Evolutionary conservation across 2,329 filamentous ascomycete species (phyloP).

Genomic region (Elsinoe necatrix): DNA sequence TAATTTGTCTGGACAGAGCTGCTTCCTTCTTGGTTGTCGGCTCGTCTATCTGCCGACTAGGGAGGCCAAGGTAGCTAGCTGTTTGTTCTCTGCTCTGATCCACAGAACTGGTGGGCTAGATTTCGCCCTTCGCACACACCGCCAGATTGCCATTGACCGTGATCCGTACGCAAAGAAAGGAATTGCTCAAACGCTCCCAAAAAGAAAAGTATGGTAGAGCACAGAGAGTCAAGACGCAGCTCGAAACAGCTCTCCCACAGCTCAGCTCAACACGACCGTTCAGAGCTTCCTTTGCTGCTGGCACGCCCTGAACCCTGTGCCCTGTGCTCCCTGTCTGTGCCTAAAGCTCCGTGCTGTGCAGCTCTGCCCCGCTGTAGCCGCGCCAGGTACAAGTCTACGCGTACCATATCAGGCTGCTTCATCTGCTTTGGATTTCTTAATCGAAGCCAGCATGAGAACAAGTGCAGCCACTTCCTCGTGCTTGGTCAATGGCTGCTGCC

Average conservation of each 20-base stretch:
- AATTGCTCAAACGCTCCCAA: neutral
- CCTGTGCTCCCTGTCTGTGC: neutral
- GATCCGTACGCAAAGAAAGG: too few species aligned
- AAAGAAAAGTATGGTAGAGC: neutral
- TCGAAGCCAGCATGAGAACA: neutral
- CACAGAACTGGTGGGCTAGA: neutral
- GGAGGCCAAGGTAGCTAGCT: neutral
- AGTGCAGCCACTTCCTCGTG: neutral
- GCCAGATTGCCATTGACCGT: slow-evolving; percentile 1
- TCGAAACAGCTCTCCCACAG: neutral
- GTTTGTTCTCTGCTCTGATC: neutral
- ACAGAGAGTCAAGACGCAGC: slow-evolving; percentile 1
- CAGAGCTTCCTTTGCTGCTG: neutral
- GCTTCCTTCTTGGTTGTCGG: neutral
- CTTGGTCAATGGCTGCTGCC: neutral
- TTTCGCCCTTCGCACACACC: neutral
- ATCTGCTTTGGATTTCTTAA: neutral
- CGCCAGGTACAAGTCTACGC: neutral
- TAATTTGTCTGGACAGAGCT: neutral
- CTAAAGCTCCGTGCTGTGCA: neutral
- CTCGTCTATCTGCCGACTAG: neutral
- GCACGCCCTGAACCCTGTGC: neutral
- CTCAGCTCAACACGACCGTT: neutral
- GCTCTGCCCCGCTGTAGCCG: neutral
- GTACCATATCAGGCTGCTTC: neutral